A percentile compares a stretch with the other conserved stretches of the same genome.
Evolutionary conservation across 1,284 basidiomycete genomes (phyloP).

Genomic region (Trichosporon inkin): DNA sequence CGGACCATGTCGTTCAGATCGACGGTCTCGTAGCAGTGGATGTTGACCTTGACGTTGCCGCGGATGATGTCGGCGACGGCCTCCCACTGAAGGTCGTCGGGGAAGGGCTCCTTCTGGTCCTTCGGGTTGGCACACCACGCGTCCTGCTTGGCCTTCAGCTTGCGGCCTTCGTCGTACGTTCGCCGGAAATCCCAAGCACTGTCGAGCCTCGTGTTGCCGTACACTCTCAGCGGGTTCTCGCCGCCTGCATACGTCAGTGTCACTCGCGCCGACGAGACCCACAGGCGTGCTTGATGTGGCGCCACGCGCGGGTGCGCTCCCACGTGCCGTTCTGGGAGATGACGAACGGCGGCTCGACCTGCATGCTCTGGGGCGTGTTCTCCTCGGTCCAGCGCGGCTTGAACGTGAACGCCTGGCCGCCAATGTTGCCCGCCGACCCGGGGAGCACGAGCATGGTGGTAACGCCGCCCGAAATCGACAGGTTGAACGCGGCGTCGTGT

Average conservation of each 20-base stretch:
- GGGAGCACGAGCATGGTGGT: constrained; percentile 55
- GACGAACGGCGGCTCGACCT: constrained; percentile 50
- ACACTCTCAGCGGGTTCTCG: constrained; percentile 55
- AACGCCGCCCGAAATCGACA: constrained; percentile 54
- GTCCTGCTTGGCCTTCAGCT: constrained; percentile 67
- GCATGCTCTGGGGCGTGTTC: constrained; percentile 50
- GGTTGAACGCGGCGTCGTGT: constrained; percentile 52
- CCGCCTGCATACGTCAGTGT: constrained; percentile 25
- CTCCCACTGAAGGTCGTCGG: constrained; percentile 76
- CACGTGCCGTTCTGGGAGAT: constrained; percentile 32
- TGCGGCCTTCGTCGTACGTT: constrained; percentile 67
- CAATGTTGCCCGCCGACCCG: constrained; percentile 46
- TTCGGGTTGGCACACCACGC: constrained; percentile 61
- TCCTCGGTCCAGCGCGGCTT: constrained; percentile 52
- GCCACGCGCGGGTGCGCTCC: constrained; percentile 40
- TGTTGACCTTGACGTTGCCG: constrained; percentile 62
- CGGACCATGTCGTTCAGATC: constrained; percentile 62
- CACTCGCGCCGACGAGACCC: too few relatives aligned
- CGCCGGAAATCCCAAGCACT: constrained; percentile 58
- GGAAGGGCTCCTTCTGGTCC: constrained; percentile 56
- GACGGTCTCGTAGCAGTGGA: constrained; percentile 72
- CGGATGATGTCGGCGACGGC: constrained; percentile 80
- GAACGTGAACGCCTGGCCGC: constrained; percentile 54
- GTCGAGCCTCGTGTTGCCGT: constrained; percentile 56
- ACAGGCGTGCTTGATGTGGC: constrained; percentile 51